A percentile compares a stretch with the other conserved stretches of the same genome.
phyloP scores from a whole-genome alignment of 352 stramenopile species.

The Pseudoperonospora humuli region DNA sequence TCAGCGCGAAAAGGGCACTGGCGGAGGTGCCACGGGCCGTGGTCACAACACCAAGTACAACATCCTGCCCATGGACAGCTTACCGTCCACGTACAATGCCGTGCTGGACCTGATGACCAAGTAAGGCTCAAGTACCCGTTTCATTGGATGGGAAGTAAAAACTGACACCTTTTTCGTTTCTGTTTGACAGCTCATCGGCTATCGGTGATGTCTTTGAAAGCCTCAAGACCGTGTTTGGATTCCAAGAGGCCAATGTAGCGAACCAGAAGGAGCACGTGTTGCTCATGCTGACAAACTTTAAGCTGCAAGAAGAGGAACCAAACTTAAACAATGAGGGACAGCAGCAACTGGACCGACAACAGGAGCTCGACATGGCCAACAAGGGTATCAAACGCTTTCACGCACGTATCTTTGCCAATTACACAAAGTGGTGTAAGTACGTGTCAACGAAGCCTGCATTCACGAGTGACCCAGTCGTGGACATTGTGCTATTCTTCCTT shows the following conservation, averaged over 20 bases:
- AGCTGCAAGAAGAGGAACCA: slow-evolving; percentile 53
- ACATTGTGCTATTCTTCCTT: slow-evolving; percentile 78
- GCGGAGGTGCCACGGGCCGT: slow-evolving; percentile 19
- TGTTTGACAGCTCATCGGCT: slow-evolving; percentile 33
- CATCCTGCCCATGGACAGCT: slow-evolving; percentile 60
- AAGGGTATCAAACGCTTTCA: slow-evolving; percentile 78
- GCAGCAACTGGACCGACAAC: slow-evolving; percentile 53
- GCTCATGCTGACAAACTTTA: slow-evolving; percentile 77
- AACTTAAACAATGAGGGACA: slow-evolving; percentile 21
- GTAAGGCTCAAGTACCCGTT: slow-evolving; percentile 10
- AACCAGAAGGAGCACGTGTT: slow-evolving; percentile 79
- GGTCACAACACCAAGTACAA: slow-evolving; percentile 52
- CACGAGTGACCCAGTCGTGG: slow-evolving; percentile 65
- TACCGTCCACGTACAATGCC: slow-evolving; percentile 59
- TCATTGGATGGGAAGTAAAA: not conserved
- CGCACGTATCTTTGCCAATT: slow-evolving; percentile 72
- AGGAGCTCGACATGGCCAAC: slow-evolving; percentile 62
- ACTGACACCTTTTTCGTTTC: slow-evolving; percentile 4
- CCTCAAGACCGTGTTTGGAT: slow-evolving; percentile 92
- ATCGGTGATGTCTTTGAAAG: slow-evolving; percentile 86
- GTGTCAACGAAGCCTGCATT: slow-evolving; percentile 74
- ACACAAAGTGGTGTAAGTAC: slow-evolving; percentile 87
- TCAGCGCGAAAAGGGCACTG: slow-evolving; percentile 51
- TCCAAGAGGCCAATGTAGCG: slow-evolving; percentile 85
- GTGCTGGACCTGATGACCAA: slow-evolving; percentile 48